Evolutionary conservation across 1,284 basidiomycete species (phyloP), one percentile per base, ranked within the genome.

Genomic region (Malassezia slooffiae): DNA sequence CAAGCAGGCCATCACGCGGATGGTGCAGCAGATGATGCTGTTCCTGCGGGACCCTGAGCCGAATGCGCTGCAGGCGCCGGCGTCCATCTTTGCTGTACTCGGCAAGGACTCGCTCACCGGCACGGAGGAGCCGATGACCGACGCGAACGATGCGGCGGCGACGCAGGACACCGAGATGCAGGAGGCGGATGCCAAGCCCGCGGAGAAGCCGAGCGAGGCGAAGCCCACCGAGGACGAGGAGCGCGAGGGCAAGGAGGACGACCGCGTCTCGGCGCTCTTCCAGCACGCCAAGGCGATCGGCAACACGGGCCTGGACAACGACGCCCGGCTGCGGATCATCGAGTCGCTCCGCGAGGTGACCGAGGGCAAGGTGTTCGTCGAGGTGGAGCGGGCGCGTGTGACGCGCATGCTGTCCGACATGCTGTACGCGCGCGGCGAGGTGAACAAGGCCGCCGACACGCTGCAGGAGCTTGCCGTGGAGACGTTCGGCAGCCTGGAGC

Each of bases 361-460:
- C 0, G 91, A 96, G 73, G 91, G 91, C 47, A 97, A 96, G 88
- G 90, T 97, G 59, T 96, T 91, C 75, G 75, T 99, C 42, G 93
- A 99, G 75, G 89, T 95, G 4, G 89, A 88, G 26, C 79, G 93
- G 54, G 93, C 93, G 6, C 81, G 93, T 21, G 83, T 96, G 40
- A 66, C 61, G 0, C 49, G 58, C 3, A 41, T 64, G 29, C 47
- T 62, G 30, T 59, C 58, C 17, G 43, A 55, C 19, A 59, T 67
- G 51, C 59, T 69, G 13, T 57, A 58, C 26, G 19, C 47, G 4
- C 37, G 58, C 24, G 55, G 55, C 31, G 58, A 67, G 13, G 47
- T 66, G 15, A 36, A 53, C 43, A 55, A 63, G 40, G 65, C 66
- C 4, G 61, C 65, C 3, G 62, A 67, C 16, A 52, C 55, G 5